These are phyloP conservation scores for Aureobasidium leucospermi DNA, from an alignment of 2,329 filamentous ascomycete species.

Conservation along the genomic window DNA sequence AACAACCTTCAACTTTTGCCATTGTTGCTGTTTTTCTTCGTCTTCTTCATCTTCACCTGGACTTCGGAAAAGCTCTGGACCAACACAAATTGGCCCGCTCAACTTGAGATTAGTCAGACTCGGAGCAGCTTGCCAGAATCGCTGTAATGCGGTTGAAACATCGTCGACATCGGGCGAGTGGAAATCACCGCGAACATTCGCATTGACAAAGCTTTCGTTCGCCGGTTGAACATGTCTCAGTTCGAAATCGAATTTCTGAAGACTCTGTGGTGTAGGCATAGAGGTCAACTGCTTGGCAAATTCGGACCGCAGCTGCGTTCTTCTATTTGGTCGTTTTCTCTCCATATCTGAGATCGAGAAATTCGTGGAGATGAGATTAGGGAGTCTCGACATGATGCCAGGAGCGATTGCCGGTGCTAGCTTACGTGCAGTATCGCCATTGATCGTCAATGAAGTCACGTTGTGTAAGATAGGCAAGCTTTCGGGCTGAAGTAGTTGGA, in stretches of 20 bases:
- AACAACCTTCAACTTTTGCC: neutral
- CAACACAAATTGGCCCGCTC: neutral
- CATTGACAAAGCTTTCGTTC: neutral
- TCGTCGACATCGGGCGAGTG: neutral
- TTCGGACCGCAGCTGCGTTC: neutral
- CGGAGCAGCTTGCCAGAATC: neutral
- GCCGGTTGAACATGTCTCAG: neutral
- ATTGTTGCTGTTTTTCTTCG: neutral
- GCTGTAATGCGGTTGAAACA: neutral
- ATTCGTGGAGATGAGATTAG: neutral
- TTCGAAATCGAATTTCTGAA: neutral
- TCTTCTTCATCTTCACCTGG: neutral
- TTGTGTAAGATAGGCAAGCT: neutral
- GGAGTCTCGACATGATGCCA: neutral
- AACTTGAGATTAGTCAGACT: neutral
- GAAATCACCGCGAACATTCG: neutral
- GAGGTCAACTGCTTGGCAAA: neutral
- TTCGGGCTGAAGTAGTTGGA: neutral
- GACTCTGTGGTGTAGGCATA: neutral
- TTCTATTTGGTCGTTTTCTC: neutral
- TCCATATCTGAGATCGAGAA: neutral
- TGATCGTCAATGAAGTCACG: neutral
- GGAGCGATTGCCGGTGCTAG: neutral
- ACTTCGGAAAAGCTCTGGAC: neutral
- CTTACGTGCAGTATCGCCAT: neutral